These are phyloP conservation scores for Adansonia digitata DNA, from an alignment of 345 rosid genomes.

Conservation along the genomic window DNA sequence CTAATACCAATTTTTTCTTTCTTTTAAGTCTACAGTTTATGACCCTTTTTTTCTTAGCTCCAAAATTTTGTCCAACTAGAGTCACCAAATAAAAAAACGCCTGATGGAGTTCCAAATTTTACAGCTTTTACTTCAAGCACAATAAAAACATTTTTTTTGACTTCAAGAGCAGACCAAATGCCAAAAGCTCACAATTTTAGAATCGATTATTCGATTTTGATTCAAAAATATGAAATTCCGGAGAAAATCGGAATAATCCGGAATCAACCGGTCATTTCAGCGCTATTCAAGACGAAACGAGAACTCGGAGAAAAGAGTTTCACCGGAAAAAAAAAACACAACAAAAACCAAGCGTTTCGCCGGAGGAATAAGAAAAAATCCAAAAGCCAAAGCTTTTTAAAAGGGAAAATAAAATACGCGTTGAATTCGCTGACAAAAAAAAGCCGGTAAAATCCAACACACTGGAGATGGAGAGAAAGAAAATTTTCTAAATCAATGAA, in stretches of 20 bases:
- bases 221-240: background rate
- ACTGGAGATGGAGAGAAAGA: background rate
- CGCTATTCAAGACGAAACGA: slow-evolving; percentile 17
- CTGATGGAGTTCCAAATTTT: background rate
- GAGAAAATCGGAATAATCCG: slow-evolving; percentile 4
- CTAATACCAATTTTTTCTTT: background rate
- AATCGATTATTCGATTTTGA: background rate
- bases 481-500: background rate
- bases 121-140: background rate
- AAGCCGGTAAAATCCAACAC: background rate
- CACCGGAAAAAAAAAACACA: slow-evolving; percentile 21
- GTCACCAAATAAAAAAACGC: background rate
- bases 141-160: background rate
- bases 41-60: background rate
- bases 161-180: background rate
- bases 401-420: background rate
- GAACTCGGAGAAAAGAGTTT: slow-evolving; percentile 3
- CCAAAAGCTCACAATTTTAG: background rate
- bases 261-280: slow-evolving; percentile 7
- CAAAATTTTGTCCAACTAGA: slow-evolving; percentile 8
- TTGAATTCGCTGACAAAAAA: slow-evolving; percentile 9
- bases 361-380: background rate
- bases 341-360: background rate
- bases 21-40: background rate
- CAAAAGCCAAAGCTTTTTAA: background rate